phyloP scores from a whole-genome alignment of 306 rosid species.

The Betula pendula region DNA sequence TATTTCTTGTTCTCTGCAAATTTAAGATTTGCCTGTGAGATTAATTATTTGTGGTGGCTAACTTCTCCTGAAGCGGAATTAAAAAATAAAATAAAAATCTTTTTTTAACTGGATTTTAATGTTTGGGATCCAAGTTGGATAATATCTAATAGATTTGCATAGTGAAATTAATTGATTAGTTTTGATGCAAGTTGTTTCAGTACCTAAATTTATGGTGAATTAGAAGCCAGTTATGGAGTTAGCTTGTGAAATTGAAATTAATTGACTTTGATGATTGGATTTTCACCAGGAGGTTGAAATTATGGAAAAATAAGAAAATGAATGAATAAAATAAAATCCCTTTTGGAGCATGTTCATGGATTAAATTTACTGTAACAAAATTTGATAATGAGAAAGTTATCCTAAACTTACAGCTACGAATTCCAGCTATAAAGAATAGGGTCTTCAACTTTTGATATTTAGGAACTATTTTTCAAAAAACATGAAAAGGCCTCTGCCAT shows the following conservation, averaged over 20 bases:
- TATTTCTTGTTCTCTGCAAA: background rate
- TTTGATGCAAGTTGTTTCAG: background rate
- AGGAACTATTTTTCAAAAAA: background rate
- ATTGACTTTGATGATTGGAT: background rate
- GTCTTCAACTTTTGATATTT: background rate
- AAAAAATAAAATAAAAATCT: background rate
- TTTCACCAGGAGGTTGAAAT: background rate
- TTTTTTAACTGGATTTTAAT: background rate
- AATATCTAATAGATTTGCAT: background rate
- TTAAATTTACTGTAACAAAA: background rate
- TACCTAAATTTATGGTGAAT: background rate
- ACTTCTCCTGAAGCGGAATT: slow-evolving; percentile 13
- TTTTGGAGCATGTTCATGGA: background rate
- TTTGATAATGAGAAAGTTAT: background rate
- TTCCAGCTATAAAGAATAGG: background rate
- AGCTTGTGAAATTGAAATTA: background rate
- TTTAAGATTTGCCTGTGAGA: background rate
- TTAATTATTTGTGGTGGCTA: background rate
- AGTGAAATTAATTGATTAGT: background rate
- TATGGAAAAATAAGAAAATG: background rate
- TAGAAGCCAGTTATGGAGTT: background rate
- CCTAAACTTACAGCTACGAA: background rate
- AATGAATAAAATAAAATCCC: background rate
- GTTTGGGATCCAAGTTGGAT: background rate
- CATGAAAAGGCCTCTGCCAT: background rate